Evolutionary conservation across 371 early-diverging fungal species (phyloP).

Genomic region (Conidiobolus incongruus): DNA sequence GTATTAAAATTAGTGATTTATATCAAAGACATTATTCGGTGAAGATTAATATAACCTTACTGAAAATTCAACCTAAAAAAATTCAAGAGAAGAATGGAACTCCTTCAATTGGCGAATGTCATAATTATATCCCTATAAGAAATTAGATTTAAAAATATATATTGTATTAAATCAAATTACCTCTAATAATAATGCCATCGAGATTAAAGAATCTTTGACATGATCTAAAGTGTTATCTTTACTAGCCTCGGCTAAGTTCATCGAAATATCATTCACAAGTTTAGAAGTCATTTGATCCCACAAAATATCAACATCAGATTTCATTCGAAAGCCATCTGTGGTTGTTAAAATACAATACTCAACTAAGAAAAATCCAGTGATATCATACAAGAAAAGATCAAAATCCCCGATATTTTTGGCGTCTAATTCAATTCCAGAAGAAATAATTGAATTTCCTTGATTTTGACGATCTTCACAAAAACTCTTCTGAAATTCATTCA

Average conservation of each 20-base stretch:
- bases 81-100: slow-evolving; percentile 1
- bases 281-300: neutral
- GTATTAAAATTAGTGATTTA: too few relatives aligned
- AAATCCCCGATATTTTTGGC: neutral
- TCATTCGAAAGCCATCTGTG: neutral
- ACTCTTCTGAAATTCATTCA: neutral
- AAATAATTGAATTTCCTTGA: too few relatives aligned
- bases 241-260: neutral
- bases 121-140: neutral
- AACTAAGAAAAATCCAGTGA: slow-evolving; percentile 1
- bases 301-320: neutral
- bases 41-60: too few relatives aligned
- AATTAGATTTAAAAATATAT: neutral
- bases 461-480: slow-evolving; percentile 1
- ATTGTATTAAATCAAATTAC: neutral
- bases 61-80: neutral
- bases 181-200: neutral
- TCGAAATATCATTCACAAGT: neutral
- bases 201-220: neutral
- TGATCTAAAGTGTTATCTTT: neutral
- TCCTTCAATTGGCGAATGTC: slow-evolving; percentile 1
- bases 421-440: too few relatives aligned
- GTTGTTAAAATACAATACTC: neutral
- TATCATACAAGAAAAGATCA: neutral
- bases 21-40: too few relatives aligned